These are phyloP conservation scores for Russula sp. DNA, from an alignment of 768 basidiomycete genomes.

Conservation along the genomic window DNA sequence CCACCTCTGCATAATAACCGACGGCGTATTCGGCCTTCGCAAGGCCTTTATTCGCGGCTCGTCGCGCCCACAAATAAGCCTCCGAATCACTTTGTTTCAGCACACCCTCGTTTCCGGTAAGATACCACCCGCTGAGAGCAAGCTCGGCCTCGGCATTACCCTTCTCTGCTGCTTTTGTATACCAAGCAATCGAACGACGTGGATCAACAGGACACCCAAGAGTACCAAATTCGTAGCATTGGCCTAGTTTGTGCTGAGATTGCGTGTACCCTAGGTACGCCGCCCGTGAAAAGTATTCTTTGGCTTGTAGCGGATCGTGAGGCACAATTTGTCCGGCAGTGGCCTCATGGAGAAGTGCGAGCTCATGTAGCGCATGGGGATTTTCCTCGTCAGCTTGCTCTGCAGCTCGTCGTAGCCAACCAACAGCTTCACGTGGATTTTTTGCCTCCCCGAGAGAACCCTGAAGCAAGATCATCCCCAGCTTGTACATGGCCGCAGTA, in stretches of 20 bases:
- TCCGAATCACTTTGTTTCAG: constrained; percentile 97
- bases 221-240: constrained; percentile 89
- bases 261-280: constrained; percentile 91
- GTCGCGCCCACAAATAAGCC: constrained; percentile 96
- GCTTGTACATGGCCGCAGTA: constrained; percentile 98
- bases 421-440: constrained; percentile 87
- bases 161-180: constrained; percentile 96
- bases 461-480: constrained; percentile 94
- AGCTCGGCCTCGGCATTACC: constrained; percentile 93
- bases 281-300: constrained; percentile 81
- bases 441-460: constrained; percentile 75
- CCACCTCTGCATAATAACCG: constrained; percentile 96
- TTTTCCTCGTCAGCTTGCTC: constrained; percentile 98
- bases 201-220: constrained; percentile 91
- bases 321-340: constrained; percentile 59
- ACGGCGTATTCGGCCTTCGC: constrained; percentile 98
- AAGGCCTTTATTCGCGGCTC: constrained; percentile 93
- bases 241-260: constrained; percentile 91
- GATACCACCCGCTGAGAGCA: constrained; percentile 95
- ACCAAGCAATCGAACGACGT: constrained; percentile 93
- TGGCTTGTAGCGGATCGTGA: constrained; percentile 75
- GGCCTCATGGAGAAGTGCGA: constrained; percentile 80
- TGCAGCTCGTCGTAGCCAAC: constrained; percentile 91
- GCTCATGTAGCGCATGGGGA: constrained; percentile 93
- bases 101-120: constrained; percentile 92